Percentiles rank a stretch among this genome's conserved stretches.
Conservation (phyloP, 441 rosid species). For the Gossypium lobatum region DNA sequence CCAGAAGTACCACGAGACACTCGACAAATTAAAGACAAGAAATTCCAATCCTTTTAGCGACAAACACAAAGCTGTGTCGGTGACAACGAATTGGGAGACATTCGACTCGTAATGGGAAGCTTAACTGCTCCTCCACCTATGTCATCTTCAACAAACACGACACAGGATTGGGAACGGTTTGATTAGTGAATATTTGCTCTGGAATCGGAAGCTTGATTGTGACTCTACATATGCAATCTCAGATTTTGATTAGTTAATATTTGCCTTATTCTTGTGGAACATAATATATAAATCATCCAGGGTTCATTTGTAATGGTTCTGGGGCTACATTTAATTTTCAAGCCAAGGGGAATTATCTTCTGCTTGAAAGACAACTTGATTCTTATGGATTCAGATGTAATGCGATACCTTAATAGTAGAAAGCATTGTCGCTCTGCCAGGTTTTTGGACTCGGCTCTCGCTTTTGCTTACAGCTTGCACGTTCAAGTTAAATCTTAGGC, state of each 20-base stretch:
- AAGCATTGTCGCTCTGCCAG: too few species aligned
- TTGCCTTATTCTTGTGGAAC: conserved; percentile 6
- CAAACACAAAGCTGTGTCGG: conserved; percentile 38
- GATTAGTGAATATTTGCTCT: conserved; percentile 28
- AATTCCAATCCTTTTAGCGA: conserved; percentile 49
- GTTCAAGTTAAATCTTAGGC: too few species aligned
- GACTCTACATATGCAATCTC: conserved; percentile 42
- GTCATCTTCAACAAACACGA: conserved; percentile 43
- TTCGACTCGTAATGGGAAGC: conserved; percentile 66
- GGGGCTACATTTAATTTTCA: not conserved
- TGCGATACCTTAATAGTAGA: not conserved
- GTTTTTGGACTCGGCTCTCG: too few species aligned
- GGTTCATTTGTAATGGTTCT: not conserved
- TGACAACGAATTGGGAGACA: conserved; percentile 71
- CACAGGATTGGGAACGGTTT: conserved; percentile 68
- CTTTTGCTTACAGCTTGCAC: too few species aligned
- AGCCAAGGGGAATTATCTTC: too few species aligned
- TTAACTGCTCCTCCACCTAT: conserved; percentile 50
- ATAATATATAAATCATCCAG: not conserved
- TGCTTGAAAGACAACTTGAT: not conserved
- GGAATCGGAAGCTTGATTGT: conserved; percentile 64
- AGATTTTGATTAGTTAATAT: conserved; percentile 44
- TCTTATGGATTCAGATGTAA: not conserved
- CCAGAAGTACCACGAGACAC: conserved; percentile 61
- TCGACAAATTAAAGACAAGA: conserved; percentile 62